Conservation (phyloP, 163 green algal species). For the Chlamydomonas reinhardtii region DNA sequence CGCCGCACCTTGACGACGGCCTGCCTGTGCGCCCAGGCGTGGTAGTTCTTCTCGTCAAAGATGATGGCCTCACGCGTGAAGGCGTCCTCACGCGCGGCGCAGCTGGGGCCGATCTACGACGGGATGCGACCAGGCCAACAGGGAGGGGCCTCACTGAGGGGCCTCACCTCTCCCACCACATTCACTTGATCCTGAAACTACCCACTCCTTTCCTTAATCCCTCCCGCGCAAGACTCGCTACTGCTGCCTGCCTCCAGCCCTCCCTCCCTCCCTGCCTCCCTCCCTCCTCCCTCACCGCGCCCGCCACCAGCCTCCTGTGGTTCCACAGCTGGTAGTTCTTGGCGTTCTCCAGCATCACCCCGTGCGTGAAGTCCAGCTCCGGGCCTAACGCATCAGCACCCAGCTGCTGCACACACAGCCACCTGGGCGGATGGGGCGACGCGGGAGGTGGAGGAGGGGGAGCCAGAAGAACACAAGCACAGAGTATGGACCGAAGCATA, state of each 20-base stretch:
- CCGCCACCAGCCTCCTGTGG: constrained; percentile 74
- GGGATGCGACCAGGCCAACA: not conserved
- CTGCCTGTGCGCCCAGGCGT: constrained; percentile 94
- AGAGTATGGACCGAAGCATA: no score
- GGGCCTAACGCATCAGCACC: constrained; percentile 16
- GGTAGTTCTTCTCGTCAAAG: constrained; percentile 96
- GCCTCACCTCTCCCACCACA: no score
- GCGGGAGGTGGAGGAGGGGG: not conserved
- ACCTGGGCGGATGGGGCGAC: constrained; percentile 4
- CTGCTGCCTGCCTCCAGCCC: no score
- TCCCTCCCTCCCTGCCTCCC: constrained; percentile 47
- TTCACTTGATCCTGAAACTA: no score
- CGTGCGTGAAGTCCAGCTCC: constrained; percentile 58
- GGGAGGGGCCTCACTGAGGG: no score
- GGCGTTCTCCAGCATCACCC: constrained; percentile 67
- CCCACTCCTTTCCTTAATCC: no score
- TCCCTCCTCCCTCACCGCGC: constrained; percentile 58
- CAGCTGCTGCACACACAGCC: constrained; percentile 53
- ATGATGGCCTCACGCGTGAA: constrained; percentile 77
- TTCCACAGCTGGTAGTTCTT: constrained; percentile 99
- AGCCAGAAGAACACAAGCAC: no score
- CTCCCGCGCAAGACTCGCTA: no score
- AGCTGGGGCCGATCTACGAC: constrained; percentile 2
- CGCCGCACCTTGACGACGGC: constrained; percentile 61
- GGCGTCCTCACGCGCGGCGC: constrained; percentile 68